Conservation (phyloP, 2,329 filamentous ascomycete species). For the Cryphonectria nitschkei region DNA sequence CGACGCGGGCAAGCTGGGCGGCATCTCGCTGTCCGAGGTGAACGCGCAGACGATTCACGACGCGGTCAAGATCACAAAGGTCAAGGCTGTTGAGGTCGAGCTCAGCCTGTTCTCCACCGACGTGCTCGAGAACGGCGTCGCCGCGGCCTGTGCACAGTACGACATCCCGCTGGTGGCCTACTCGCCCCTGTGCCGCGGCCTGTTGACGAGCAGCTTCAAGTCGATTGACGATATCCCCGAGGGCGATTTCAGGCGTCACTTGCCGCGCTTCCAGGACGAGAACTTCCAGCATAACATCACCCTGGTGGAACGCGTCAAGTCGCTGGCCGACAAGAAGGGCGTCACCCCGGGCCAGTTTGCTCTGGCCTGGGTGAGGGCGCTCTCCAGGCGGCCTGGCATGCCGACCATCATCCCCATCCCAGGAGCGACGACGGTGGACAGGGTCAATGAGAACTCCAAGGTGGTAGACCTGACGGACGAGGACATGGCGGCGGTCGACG, state of each 20-base stretch:
- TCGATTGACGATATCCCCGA: conserved; percentile 58
- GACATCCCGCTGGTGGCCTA: conserved; percentile 61
- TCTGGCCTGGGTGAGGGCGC: conserved; percentile 62
- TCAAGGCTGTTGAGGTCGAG: conserved; percentile 58
- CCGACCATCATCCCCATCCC: conserved; percentile 68
- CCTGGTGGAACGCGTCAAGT: conserved; percentile 61
- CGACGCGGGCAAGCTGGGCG: conserved; percentile 54
- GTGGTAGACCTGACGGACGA: conserved; percentile 51
- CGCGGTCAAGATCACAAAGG: conserved; percentile 48
- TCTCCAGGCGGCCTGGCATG: conserved; percentile 56
- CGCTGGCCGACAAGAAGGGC: conserved; percentile 62
- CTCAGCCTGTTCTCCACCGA: conserved; percentile 55
- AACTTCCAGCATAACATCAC: conserved; percentile 67
- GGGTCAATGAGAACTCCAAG: conserved; percentile 64
- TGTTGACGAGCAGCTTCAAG: conserved; percentile 59
- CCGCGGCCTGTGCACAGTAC: conserved; percentile 52
- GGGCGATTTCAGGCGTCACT: conserved; percentile 48
- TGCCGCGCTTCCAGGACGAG: conserved; percentile 65
- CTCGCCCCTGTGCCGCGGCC: conserved; percentile 58
- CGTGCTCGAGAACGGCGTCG: conserved; percentile 54
- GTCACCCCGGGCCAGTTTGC: conserved; percentile 67
- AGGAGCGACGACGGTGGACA: conserved; percentile 59
- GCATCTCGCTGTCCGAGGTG: conserved; percentile 57
- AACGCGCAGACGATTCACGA: conserved; percentile 52
- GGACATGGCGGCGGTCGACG: conserved; percentile 56